Evolutionary conservation across 805 yeast genomes (phyloP).

Genomic region (Myxozyma lipomycoides): DNA sequence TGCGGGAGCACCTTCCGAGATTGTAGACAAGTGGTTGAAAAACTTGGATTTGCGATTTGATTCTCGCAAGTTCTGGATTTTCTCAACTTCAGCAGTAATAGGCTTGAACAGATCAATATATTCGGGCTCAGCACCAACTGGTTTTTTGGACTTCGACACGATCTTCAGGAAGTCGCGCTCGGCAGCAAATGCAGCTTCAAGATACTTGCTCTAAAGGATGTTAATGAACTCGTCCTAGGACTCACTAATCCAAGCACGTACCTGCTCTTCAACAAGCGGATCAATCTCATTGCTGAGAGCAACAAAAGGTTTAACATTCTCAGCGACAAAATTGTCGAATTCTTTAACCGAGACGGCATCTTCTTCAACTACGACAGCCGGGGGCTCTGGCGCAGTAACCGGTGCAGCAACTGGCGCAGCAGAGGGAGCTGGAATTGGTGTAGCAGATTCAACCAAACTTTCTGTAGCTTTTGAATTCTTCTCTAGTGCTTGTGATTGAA

Average conservation of each 20-base stretch:
- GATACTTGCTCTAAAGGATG: slow-evolving; percentile 33
- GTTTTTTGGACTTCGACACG: slow-evolving; percentile 60
- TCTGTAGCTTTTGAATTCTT: not conserved
- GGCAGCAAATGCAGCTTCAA: slow-evolving; percentile 52
- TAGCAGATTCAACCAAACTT: slow-evolving; percentile 14
- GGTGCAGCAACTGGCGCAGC: slow-evolving; percentile 30
- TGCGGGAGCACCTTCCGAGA: slow-evolving; percentile 85
- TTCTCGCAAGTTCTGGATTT: slow-evolving; percentile 66
- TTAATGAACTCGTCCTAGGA: not conserved
- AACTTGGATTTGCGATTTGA: slow-evolving; percentile 62
- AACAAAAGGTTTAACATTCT: slow-evolving; percentile 58
- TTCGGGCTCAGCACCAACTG: slow-evolving; percentile 47
- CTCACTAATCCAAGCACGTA: slow-evolving; percentile 4
- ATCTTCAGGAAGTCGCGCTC: slow-evolving; percentile 59
- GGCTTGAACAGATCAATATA: slow-evolving; percentile 62
- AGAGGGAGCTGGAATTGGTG: slow-evolving; percentile 24
- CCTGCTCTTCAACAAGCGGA: slow-evolving; percentile 52
- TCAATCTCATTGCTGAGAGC: slow-evolving; percentile 52
- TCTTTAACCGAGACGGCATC: slow-evolving; percentile 29
- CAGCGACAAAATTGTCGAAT: slow-evolving; percentile 53
- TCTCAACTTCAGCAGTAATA: slow-evolving; percentile 55
- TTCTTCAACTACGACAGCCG: slow-evolving; percentile 21
- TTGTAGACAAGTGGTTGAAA: slow-evolving; percentile 70
- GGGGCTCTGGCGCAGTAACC: slow-evolving; percentile 26
- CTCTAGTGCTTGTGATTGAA: slow-evolving; percentile 58